These are phyloP conservation scores for Citrus maxima DNA, from an alignment of 345 rosid species.

Conservation along the genomic window DNA sequence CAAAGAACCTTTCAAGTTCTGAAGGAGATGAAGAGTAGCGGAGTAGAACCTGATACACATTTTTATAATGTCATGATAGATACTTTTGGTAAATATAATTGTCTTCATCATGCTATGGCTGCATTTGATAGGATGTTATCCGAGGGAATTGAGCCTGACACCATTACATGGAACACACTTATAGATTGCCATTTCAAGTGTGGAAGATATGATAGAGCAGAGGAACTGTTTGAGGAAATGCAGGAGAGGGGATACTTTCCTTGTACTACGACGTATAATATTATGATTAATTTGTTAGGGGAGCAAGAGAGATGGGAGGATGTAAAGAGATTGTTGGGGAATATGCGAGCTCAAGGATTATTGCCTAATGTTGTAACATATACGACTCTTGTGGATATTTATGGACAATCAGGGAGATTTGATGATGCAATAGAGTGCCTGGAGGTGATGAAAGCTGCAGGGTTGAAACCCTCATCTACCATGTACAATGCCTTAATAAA, in stretches of 20 bases:
- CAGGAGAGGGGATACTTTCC: constrained; percentile 68
- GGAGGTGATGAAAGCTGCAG: constrained; percentile 80
- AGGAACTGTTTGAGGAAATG: constrained; percentile 81
- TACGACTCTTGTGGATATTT: constrained; percentile 82
- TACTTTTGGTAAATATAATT: constrained; percentile 87
- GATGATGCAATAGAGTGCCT: constrained; percentile 81
- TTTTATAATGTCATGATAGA: constrained; percentile 95
- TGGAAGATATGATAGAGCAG: constrained; percentile 66
- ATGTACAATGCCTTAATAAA: constrained; percentile 96
- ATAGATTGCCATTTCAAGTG: constrained; percentile 86
- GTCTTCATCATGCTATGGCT: constrained; percentile 87
- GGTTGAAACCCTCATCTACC: constrained; percentile 74
- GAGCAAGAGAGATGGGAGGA: constrained; percentile 83
- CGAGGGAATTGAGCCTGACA: constrained; percentile 77
- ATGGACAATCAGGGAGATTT: constrained; percentile 87
- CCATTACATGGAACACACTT: constrained; percentile 92
- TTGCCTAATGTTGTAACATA: constrained; percentile 74
- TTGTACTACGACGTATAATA: constrained; percentile 78
- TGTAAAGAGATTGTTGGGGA: constrained; percentile 59
- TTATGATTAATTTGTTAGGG: constrained; percentile 83
- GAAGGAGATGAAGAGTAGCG: constrained; percentile 81
- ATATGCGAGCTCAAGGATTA: constrained; percentile 67
- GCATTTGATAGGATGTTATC: constrained; percentile 77
- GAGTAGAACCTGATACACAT: constrained; percentile 78
- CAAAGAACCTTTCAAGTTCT: constrained; percentile 88